Evolutionary conservation across 192 early-diverging fungal species (phyloP).

Genomic region (Coemansia sp.): DNA sequence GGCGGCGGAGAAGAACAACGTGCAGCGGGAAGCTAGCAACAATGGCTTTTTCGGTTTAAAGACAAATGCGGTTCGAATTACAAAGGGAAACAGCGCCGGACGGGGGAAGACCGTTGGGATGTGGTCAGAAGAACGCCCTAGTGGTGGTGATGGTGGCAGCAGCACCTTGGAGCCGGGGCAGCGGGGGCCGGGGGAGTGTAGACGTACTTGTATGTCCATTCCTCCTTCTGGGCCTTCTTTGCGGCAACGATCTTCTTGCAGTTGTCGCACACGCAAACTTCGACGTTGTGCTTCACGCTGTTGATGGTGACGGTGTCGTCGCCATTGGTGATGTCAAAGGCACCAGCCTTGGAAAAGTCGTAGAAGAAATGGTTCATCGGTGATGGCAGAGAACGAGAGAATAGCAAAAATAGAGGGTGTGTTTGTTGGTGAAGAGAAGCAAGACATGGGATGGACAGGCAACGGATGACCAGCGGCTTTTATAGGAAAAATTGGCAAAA

Average conservation of each 20-base stretch:
- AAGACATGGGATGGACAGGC: background rate
- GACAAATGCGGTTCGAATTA: background rate
- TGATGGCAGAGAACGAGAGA: background rate
- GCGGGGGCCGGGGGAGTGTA: conserved; percentile 32
- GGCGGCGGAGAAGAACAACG: too few species aligned
- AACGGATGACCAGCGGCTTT: background rate
- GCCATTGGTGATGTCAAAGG: conserved; percentile 45
- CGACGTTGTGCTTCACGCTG: conserved; percentile 40
- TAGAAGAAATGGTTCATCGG: conserved; percentile 42
- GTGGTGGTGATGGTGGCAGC: conserved; percentile 31
- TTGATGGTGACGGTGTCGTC: conserved; percentile 41
- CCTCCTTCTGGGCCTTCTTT: conserved; percentile 27
- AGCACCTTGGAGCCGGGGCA: conserved; percentile 18
- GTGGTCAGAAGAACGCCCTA: background rate
- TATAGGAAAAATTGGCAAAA: background rate
- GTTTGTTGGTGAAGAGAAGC: background rate
- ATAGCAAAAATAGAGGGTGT: background rate
- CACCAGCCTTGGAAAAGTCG: conserved; percentile 41
- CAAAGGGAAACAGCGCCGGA: background rate
- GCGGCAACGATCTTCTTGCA: conserved; percentile 34
- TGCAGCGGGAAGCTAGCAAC: background rate
- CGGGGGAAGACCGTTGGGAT: too few species aligned
- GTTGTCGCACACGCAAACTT: conserved; percentile 43
- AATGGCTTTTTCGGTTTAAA: background rate
- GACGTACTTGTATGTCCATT: conserved; percentile 26